Evolutionary conservation across 2,329 filamentous ascomycete genomes (phyloP).

Genomic region (Colletotrichum sojae): DNA sequence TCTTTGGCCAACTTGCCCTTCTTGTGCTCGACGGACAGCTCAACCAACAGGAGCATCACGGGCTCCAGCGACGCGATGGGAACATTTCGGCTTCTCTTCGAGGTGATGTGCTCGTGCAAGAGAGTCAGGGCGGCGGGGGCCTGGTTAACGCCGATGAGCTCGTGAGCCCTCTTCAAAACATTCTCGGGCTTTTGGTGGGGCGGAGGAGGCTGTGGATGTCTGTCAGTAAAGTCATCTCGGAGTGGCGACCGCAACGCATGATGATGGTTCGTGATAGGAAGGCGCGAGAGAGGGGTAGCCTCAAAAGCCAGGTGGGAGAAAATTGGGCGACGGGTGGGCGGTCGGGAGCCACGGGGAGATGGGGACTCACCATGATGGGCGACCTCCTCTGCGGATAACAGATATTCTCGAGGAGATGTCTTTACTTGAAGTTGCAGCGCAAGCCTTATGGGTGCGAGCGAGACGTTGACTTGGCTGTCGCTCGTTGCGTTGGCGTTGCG

Average conservation of each 20-base stretch:
- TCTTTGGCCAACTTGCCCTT: conserved; percentile 99
- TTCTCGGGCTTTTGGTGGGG: conserved; percentile 99
- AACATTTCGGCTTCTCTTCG: conserved; percentile 96
- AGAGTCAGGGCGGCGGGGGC: conserved; percentile 91
- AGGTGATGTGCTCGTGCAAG: conserved; percentile 99
- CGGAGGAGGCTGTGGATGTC: conserved; percentile 81
- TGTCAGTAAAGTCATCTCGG: conserved; percentile 41
- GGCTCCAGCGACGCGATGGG: conserved; percentile 97
- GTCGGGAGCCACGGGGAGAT: not conserved
- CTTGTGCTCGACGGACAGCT: conserved; percentile 95
- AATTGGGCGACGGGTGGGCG: conserved; percentile 14
- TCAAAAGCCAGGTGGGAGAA: conserved; percentile 17
- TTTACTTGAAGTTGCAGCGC: conserved; percentile 54
- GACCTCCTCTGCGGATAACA: conserved; percentile 62
- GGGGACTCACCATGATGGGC: conserved; percentile 54
- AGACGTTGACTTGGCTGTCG: conserved; percentile 55
- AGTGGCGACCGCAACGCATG: conserved; percentile 28
- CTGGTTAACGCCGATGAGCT: conserved; percentile 98
- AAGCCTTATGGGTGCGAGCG: conserved; percentile 52
- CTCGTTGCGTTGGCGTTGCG: conserved; percentile 51
- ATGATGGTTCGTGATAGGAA: conserved; percentile 64
- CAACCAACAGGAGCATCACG: conserved; percentile 97
- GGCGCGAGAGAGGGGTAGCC: conserved; percentile 63
- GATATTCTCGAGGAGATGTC: conserved; percentile 50
- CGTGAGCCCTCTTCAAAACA: conserved; percentile 97